Base-by-base conservation (phyloP, 1,284 basidiomycete genomes). In the Cutaneotrichosporon sp. region DNA sequence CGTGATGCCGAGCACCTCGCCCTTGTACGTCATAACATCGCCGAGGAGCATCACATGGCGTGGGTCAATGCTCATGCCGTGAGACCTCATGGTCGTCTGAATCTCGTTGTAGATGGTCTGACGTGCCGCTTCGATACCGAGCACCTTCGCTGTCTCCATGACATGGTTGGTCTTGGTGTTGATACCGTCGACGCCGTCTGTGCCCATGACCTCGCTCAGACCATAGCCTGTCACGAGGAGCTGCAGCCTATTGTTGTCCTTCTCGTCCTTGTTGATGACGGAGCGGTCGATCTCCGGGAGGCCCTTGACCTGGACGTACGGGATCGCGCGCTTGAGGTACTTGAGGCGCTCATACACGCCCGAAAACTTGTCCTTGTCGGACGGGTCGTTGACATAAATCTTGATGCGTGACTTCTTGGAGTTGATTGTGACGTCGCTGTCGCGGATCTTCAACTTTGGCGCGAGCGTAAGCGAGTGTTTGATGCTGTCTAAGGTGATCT, bases 21-120 rank as follows among this genome's bases (percentile, higher is more conserved):
- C 97, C 87, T 99, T 99, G 84, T 97, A 98, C 38, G 89, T 89
- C 97, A 99, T 99, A 66, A 98, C 93, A 79, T 99, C 97, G 56
- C 95, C 97, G 13, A 99, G 86, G 58, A 99, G 83, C 93, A 98
- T 98, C 73, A 99, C 92, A 81, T 99, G 97, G 62, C 97, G 90
- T 64, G 96, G 96, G 80, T 99, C 97, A 74, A 99, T 98, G 66
- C 89, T 94, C 91, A 99, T 96, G 72, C 95, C 94, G 83, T 99
- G 97, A 61, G 89, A 90, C 69, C 88, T 87, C 97, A 99, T 99
- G 5, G 94, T 99, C 76, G 91, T 91, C 79, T 97, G 91, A 73
- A 99, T 97, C 81, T 99, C 94, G 76, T 96, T 91, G 82, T 97
- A 90, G 78, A 99, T 97, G 5, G 94, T 97, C 65, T 86, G 85